Conservation (phyloP, 345 rosid genomes). For the Lepidium didymum region DNA sequence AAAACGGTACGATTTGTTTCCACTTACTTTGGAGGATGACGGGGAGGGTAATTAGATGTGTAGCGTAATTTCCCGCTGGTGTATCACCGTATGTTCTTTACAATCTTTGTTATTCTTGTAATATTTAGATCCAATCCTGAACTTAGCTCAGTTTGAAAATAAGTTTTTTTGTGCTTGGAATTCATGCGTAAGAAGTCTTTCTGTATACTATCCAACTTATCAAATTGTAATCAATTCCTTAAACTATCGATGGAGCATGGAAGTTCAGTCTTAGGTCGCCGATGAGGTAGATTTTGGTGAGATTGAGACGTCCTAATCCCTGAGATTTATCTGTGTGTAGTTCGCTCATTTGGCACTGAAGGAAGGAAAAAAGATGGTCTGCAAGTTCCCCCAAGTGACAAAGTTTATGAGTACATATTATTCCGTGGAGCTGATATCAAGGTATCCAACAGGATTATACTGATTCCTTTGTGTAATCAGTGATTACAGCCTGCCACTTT, state of each 20-base stretch:
- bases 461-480: background rate
- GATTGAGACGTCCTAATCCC: conserved; percentile 6
- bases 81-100: background rate
- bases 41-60: background rate
- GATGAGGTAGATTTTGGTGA: background rate
- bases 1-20: conserved; percentile 48
- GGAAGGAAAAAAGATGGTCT: conserved; percentile 66
- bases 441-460: conserved; percentile 29
- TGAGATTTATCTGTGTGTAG: conserved; percentile 18
- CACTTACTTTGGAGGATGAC: background rate
- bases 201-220: background rate
- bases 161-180: background rate
- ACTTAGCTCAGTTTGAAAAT: background rate
- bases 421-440: conserved; percentile 66
- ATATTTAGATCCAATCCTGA: background rate
- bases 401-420: conserved; percentile 58
- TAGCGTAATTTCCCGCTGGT: background rate
- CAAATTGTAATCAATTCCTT: background rate
- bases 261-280: background rate
- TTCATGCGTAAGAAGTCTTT: background rate
- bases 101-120: background rate
- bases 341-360: conserved; percentile 73
- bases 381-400: conserved; percentile 53
- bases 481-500: background rate
- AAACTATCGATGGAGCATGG: background rate